These are phyloP conservation scores for Russula sp. DNA, from an alignment of 768 basidiomycete genomes.

Conservation along the genomic window DNA sequence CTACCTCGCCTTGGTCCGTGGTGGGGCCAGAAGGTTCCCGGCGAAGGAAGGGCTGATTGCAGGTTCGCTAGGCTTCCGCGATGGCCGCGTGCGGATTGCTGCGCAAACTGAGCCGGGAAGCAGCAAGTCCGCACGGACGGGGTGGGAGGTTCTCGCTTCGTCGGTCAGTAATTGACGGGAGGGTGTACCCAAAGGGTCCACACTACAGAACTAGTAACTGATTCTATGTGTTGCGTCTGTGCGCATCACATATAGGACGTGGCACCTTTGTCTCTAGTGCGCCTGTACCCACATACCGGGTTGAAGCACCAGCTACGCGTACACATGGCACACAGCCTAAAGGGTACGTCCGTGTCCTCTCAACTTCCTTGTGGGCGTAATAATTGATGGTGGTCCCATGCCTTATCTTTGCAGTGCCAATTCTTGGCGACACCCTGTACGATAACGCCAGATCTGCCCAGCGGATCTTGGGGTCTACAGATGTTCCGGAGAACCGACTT, in stretches of 20 bases:
- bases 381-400: not conserved
- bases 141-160: conserved; percentile 23
- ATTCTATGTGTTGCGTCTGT: not conserved
- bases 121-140: conserved; percentile 13
- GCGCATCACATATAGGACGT: not conserved
- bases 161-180: conserved; percentile 15
- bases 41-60: conserved; percentile 5
- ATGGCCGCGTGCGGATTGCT: conserved; percentile 17
- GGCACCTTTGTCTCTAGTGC: conserved; percentile 18
- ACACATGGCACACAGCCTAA: conserved; percentile 15
- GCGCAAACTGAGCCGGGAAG: not conserved
- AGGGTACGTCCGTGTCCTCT: conserved; percentile 9
- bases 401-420: conserved; percentile 11
- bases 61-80: not conserved
- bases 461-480: not conserved
- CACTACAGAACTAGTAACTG: not conserved
- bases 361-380: not conserved
- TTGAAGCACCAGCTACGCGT: conserved; percentile 25
- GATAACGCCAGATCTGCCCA: not conserved
- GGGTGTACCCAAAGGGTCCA: not conserved
- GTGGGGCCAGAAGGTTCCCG: conserved; percentile 1
- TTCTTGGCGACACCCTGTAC: conserved; percentile 22
- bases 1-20: conserved; percentile 22
- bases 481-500: conserved; percentile 14
- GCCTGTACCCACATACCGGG: conserved; percentile 20